Percentiles rank a stretch among this genome's conserved stretches.
phyloP scores from a whole-genome alignment of 2,329 filamentous ascomycete species.

The Aphanocladium album region DNA sequence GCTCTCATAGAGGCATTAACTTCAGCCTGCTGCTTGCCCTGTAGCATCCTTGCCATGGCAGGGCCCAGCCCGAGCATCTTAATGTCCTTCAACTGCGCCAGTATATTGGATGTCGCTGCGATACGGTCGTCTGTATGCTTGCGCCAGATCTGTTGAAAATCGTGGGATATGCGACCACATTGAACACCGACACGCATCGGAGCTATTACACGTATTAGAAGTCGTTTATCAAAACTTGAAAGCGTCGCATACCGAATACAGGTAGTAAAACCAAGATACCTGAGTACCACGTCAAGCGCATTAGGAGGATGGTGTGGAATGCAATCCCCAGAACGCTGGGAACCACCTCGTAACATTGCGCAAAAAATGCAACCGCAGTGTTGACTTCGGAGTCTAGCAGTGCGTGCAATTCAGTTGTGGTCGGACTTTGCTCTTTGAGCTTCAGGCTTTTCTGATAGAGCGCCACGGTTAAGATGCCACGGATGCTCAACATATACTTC shows the following conservation, averaged over 20 bases:
- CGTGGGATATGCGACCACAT: background rate
- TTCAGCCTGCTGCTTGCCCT: background rate
- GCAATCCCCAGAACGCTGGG: background rate
- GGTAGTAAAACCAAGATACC: background rate
- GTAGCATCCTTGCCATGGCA: background rate
- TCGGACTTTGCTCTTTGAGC: background rate
- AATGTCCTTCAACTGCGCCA: background rate
- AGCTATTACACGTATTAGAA: no score
- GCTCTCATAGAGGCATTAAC: background rate
- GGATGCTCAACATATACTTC: background rate
- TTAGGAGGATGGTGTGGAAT: background rate
- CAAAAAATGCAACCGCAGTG: background rate
- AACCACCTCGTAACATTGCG: background rate
- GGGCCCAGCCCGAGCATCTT: background rate
- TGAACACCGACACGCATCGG: no score
- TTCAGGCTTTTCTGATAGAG: background rate
- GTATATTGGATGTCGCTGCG: background rate
- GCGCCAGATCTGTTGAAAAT: background rate
- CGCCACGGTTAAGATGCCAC: background rate
- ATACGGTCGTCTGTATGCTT: background rate
- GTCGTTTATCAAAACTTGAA: background rate
- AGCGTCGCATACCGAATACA: background rate
- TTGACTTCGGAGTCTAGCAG: background rate
- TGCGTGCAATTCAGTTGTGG: background rate
- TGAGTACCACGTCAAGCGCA: background rate